phyloP scores from a whole-genome alignment of 495 filamentous ascomycete species.

The Arthonia radiata region DNA sequence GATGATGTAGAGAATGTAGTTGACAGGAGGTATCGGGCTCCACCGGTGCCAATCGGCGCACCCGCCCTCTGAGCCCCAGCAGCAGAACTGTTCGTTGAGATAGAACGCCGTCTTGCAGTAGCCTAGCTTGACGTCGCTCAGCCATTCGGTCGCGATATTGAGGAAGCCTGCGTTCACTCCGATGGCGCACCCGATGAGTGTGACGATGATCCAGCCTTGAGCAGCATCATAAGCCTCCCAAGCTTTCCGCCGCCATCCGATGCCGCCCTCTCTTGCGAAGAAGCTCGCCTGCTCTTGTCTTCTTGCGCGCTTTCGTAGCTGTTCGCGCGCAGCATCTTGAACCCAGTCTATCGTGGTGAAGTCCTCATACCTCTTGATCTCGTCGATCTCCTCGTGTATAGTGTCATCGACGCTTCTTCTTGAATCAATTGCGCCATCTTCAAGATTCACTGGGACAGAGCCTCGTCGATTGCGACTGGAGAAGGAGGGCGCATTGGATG shows the following conservation, averaged over 20 bases:
- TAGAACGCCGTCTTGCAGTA: slow-evolving; percentile 92
- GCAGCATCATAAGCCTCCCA: slow-evolving; percentile 84
- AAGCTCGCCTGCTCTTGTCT: slow-evolving; percentile 49
- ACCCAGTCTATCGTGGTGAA: slow-evolving; percentile 99
- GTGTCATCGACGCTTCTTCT: too few species aligned
- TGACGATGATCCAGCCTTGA: slow-evolving; percentile 96
- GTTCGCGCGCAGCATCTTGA: slow-evolving; percentile 83
- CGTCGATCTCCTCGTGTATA: slow-evolving; percentile 89
- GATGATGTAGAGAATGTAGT: slow-evolving; percentile 72
- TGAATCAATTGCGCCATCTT: too few species aligned
- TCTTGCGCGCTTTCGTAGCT: slow-evolving; percentile 50
- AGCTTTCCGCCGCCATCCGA: slow-evolving; percentile 62
- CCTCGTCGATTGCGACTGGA: too few species aligned
- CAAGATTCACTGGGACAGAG: too few species aligned
- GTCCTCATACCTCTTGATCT: slow-evolving; percentile 93
- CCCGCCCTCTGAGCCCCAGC: slow-evolving; percentile 83
- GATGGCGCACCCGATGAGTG: slow-evolving; percentile 69
- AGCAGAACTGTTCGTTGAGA: slow-evolving; percentile 93
- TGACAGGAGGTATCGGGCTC: slow-evolving; percentile 52
- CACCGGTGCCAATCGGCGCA: slow-evolving; percentile 80
- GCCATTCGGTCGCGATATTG: slow-evolving; percentile 93
- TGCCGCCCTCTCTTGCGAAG: slow-evolving; percentile 43
- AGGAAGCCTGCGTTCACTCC: slow-evolving; percentile 80
- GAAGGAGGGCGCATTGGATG: too few species aligned
- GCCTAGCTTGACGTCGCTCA: slow-evolving; percentile 84